Conservation (phyloP, 257 asterid species). For the Capsicum baccatum region DNA sequence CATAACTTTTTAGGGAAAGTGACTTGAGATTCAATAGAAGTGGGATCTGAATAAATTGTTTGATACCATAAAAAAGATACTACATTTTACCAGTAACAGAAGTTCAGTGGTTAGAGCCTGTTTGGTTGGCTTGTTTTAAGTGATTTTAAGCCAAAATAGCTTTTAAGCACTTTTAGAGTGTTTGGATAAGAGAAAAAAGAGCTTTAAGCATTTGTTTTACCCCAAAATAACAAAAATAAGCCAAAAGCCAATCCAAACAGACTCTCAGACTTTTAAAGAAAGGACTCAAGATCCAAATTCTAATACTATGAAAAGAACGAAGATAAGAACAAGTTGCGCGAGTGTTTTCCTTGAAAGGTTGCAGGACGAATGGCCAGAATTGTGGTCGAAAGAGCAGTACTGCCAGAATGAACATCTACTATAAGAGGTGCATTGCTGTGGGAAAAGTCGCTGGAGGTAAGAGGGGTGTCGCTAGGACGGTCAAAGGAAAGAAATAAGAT, state of each 20-base stretch:
- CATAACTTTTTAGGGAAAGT: not conserved
- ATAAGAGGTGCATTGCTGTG: not conserved
- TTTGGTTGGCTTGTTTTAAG: too few relatives aligned
- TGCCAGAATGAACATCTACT: not conserved
- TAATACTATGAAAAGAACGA: not conserved
- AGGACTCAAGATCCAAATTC: slow-evolving; percentile 17
- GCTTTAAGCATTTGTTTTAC: too few relatives aligned
- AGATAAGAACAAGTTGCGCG: not conserved
- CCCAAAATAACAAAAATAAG: too few relatives aligned
- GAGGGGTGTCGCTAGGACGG: not conserved
- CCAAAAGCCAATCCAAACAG: too few relatives aligned
- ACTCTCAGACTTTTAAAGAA: not conserved
- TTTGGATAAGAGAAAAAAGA: too few relatives aligned
- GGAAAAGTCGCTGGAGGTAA: slow-evolving; percentile 1
- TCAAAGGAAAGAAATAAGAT: not conserved
- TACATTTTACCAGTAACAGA: slow-evolving; percentile 8
- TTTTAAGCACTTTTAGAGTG: too few relatives aligned
- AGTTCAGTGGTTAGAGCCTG: not conserved
- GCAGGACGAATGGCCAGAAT: not conserved
- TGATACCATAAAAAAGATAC: not conserved
- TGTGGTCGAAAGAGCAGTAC: not conserved
- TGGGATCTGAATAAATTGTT: not conserved
- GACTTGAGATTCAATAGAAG: slow-evolving; percentile 6
- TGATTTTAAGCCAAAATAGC: too few relatives aligned
- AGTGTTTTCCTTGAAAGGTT: not conserved